These are phyloP conservation scores for Oryza meyeriana DNA, from an alignment of 176 grass and related monocot species.

Conservation along the genomic window DNA sequence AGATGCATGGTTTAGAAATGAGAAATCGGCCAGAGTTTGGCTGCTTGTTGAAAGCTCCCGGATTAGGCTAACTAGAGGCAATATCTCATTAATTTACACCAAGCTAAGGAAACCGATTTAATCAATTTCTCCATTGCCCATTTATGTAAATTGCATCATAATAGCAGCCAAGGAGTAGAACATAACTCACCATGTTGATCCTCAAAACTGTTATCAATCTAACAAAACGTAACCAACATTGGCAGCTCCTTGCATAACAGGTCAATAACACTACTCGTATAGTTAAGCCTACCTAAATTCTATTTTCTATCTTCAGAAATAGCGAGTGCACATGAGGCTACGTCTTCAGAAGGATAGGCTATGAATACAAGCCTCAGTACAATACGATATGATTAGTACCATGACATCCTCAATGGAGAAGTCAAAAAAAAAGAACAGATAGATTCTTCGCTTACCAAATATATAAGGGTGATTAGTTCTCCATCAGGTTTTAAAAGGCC, in stretches of 20 bases:
- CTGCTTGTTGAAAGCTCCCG: background rate
- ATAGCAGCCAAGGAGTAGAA: background rate
- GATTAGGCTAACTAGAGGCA: background rate
- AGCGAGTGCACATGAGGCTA: background rate
- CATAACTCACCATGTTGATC: background rate
- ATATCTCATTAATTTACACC: background rate
- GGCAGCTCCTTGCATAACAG: background rate
- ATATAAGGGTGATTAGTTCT: conserved; percentile 86
- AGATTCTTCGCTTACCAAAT: conserved; percentile 56
- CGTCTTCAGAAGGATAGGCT: background rate
- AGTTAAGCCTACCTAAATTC: background rate
- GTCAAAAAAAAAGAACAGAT: conserved; percentile 1
- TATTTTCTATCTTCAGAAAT: background rate
- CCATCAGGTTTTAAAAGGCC: conserved; percentile 82
- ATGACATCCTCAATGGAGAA: background rate
- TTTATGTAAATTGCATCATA: background rate
- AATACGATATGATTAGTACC: background rate
- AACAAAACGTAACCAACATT: background rate
- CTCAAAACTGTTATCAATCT: background rate
- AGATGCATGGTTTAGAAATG: conserved; percentile 1
- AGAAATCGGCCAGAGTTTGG: background rate
- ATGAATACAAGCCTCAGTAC: conserved; percentile 18
- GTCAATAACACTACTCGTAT: background rate
- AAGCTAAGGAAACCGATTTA: background rate
- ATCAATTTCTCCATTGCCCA: background rate